Evolutionary conservation across 1,139 yeast species (phyloP).

Genomic region (Candida pseudoviswanathii): DNA sequence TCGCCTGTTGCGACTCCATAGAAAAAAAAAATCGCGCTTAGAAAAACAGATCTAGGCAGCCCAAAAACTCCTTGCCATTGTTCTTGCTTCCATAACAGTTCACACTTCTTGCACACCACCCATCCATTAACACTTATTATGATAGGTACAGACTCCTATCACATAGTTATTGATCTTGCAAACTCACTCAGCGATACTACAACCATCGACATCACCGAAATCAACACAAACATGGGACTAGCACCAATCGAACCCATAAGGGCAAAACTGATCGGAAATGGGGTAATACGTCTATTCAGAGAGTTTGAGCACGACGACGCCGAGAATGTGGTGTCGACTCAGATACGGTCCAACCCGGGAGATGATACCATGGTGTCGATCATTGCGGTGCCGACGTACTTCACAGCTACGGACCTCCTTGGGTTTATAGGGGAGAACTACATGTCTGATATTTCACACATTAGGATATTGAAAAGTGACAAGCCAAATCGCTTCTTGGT

Average conservation of each 20-base stretch:
- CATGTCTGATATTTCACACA: constrained; percentile 63
- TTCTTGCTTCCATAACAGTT: too few species aligned
- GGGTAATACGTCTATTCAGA: constrained; percentile 69
- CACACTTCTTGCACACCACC: not conserved
- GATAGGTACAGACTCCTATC: constrained; percentile 51
- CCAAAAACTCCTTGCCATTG: not conserved
- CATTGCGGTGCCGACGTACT: constrained; percentile 83
- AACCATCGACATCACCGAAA: constrained; percentile 29
- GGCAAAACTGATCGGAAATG: constrained; percentile 68
- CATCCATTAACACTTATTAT: constrained; percentile 17
- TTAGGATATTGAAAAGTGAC: constrained; percentile 69
- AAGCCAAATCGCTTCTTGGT: constrained; percentile 75
- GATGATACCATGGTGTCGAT: constrained; percentile 75
- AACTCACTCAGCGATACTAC: constrained; percentile 6
- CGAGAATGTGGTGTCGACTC: constrained; percentile 5
- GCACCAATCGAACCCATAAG: constrained; percentile 48
- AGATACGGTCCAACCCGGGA: constrained; percentile 26
- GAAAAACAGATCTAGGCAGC: too few species aligned
- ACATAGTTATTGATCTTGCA: constrained; percentile 32
- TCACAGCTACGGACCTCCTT: constrained; percentile 80
- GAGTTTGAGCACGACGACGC: constrained; percentile 37
- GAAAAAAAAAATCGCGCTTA: too few species aligned
- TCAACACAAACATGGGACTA: constrained; percentile 19
- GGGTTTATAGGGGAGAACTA: constrained; percentile 74
- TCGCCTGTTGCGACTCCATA: too few species aligned